Base-by-base conservation (phyloP, 75 land plant species). In the Cunninghamia lanceolata region DNA sequence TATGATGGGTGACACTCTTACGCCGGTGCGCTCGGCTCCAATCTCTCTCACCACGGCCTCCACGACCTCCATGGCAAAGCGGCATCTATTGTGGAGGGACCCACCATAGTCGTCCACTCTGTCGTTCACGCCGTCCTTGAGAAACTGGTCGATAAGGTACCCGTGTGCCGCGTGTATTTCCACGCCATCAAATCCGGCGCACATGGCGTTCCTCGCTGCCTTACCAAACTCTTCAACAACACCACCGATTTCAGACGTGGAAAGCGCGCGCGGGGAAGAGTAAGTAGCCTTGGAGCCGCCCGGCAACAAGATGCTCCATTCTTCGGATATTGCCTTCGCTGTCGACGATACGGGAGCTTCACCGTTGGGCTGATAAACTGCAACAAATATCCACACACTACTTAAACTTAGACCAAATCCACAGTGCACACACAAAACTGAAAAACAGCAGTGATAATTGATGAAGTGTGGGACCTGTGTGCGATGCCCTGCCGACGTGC, bases 161-260 rank as follows among this genome's bases (percentile, higher is more conserved):
- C 96, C 98, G 39, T 96, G 98, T 9, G 95, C 98, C 0, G 92
- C 93, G 70, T 96, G 98, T 63, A 96, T 89, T 86, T 96, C 98
- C 39, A 96, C 88, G 13, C 98, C 98, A 53, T 96, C 96, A 59
- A 96, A 96, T 36, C 98, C 96, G 84, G 97, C 97, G 84, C 54
- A 35, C 82, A 91, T 92, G 68, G 96, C 95, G 66, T 94, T 94
- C 7, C 89, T 28, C 77, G 96, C 96, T 0, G 94, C 94, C 59
- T 38, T 87, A 40, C 91, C 88, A 85, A 91, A 95, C 15, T 92
- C 88, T 47, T 86, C 81, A 32, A 92, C 91, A 32, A 95, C 83
- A 17, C 25, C 85, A 9, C 87, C 66, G 19, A 95, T 94, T 76
- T 95, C 96, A 19, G 85, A 73, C 28, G 88, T 83, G 39, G 84